A percentile compares a stretch with the other conserved stretches of the same genome.
phyloP scores from a whole-genome alignment of 1,284 basidiomycete genomes.

The Sporisorium reilianum region DNA sequence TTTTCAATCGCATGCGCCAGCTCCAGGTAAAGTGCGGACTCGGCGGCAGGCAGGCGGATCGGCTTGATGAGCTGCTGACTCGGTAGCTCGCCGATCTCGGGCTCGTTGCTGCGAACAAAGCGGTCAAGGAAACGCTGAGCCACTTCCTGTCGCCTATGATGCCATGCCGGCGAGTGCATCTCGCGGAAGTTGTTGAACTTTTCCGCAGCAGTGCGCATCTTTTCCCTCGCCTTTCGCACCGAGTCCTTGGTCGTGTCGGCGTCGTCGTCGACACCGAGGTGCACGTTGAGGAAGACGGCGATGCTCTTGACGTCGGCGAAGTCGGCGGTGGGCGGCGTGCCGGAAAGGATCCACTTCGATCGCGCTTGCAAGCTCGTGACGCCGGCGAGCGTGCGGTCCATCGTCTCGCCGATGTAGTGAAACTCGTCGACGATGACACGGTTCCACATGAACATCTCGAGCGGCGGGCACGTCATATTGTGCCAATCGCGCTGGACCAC shows the following conservation, averaged over 20 bases:
- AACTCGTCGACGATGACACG: constrained; percentile 94
- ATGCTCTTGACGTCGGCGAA: constrained; percentile 87
- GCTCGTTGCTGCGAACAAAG: constrained; percentile 80
- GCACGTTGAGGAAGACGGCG: constrained; percentile 61
- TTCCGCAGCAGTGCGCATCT: constrained; percentile 89
- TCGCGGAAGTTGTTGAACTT: constrained; percentile 96
- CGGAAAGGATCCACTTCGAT: constrained; percentile 93
- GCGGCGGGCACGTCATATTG: constrained; percentile 81
- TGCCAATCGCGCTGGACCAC: constrained; percentile 81
- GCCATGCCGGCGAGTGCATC: constrained; percentile 90
- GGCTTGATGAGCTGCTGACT: constrained; percentile 78
- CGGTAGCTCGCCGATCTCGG: constrained; percentile 95
- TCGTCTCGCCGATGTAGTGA: constrained; percentile 79
- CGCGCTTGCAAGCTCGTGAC: constrained; percentile 82
- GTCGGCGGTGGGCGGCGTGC: constrained; percentile 91
- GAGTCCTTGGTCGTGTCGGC: constrained; percentile 77
- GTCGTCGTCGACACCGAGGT: constrained; percentile 76
- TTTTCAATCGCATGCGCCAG: constrained; percentile 93
- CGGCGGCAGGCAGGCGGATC: constrained; percentile 86
- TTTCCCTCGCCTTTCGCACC: constrained; percentile 77
- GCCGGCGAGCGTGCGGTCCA: constrained; percentile 80
- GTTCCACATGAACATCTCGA: constrained; percentile 83
- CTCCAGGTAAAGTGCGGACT: constrained; percentile 93
- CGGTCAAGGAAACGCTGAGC: constrained; percentile 79
- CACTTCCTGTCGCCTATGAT: constrained; percentile 83